Base-by-base conservation (phyloP, 2,329 filamentous ascomycete genomes). In the Fusarium odoratissimum region DNA sequence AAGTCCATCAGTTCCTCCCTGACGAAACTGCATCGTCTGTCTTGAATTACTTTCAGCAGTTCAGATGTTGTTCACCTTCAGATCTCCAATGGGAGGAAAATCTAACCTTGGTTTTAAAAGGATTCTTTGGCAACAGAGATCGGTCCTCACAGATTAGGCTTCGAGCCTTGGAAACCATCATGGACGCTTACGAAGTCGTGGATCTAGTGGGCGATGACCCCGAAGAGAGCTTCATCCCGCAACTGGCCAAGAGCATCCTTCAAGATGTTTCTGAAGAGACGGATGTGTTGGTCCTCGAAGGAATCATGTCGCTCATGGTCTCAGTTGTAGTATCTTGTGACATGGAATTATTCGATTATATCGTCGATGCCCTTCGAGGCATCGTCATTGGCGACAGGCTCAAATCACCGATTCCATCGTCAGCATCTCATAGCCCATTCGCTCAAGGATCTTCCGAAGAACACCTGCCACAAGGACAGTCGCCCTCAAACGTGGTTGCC, bases 41-140 rank as follows among this genome's bases (percentile, higher is more conserved):
- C 30, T 86, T 94, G 46, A 87, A 90, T 48, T 90, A 93, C 77
- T 92, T 91, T 71, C 87, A 88, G 61, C 89, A 93, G 59, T 91
- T 92, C 71, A 86, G 91, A 49, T 91, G 90, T 75, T 92, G 93
- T 75, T 92, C 91, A 48, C 92, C 92, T 5, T 93, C 92, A 0
- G 91, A 93, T 74, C 81, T 86, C 51, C 84, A 89, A 40, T 95
- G 92, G 92, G 86, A 92, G 69, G 82, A 86, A 5, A 92, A 93
- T 58, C 84, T 92, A 60, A 82, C 83, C 21, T 82, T 89, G 31
- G 86, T 94, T 3, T 79, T 93, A 21, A 84, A 88, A 25, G 86
- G 87, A 2, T 91, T 94, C 76, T 90, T 93, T 74, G 86, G 87
- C 45, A 89, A 93, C 75, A 85, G 85, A 37, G 83, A 81, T 16